Evolutionary conservation across 805 yeast species (phyloP), one percentile per base, ranked within the genome.

Genomic region (Monosporozyma siamensis): DNA sequence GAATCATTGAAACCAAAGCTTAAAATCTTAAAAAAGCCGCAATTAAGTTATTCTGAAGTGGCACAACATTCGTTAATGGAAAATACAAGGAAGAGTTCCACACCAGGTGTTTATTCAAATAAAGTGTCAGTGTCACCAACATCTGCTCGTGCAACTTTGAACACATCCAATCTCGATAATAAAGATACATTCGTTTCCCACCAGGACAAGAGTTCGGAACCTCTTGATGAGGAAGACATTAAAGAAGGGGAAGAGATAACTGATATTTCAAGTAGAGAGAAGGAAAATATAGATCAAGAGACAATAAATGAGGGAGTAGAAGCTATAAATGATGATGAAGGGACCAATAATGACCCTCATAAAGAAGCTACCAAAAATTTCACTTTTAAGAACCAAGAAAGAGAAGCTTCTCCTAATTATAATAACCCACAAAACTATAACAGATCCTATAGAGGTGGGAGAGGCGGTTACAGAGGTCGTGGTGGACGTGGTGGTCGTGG

Each of bases 1-100:
- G 40, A 25, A 12, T n/a, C 36, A 5, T n/a, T 34, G 14, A 39
- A 49, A 31, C 48, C 38, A 42, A 53, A 52, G 29, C 44, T 50
- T 12, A 49, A 50, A 11, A 44, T 51, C 3, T 38, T 51, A 43
- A 54, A 50, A 42, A 55, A 54, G 39, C 49, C 52, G 14, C 40
- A 31, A 18, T 37, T 57, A 26, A 55, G 59, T 39, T 57, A 57
- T 36, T 50, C 57, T n/a, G 52, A 56, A 29, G 58, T 53, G 9
- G 41, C 55, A 18, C 48, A 55, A 53, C 47, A 44, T 51, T 58
- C 12, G 56, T 51, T 17, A 56, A 23, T 34, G 14, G 51, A n/a
- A 54, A 54, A 10, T 40, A 51, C 12, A 52, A 54, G 14, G 14
- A 23, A 37, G 40, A 14, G 11, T 8, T 17, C 24, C 23, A 34